Evolutionary conservation across 306 rosid genomes (phyloP).

Genomic region (Adenanthera pavonina): DNA sequence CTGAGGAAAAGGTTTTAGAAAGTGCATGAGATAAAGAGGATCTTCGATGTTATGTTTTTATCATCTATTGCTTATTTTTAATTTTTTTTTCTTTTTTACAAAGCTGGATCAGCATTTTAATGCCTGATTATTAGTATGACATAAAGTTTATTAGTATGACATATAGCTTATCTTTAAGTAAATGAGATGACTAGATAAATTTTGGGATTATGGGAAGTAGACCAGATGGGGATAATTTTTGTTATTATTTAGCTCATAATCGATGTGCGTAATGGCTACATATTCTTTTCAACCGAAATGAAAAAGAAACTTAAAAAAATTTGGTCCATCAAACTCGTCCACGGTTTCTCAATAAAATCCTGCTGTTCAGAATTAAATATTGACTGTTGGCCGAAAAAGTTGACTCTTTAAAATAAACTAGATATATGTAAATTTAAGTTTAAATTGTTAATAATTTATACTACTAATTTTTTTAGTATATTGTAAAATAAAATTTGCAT

Average conservation of each 20-base stretch:
- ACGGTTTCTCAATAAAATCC: neutral
- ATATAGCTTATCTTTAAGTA: neutral
- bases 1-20: neutral
- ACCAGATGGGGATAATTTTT: neutral
- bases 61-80: neutral
- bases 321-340: neutral
- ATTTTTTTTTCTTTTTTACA: neutral
- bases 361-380: neutral
- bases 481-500: neutral
- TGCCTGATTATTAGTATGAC: neutral
- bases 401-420: neutral
- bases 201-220: too few species aligned
- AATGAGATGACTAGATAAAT: too few species aligned
- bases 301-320: neutral
- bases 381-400: neutral
- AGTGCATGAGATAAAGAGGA: neutral
- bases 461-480: too few species aligned
- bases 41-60: neutral
- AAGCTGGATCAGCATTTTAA: neutral
- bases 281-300: neutral
- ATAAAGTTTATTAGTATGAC: neutral
- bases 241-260: neutral
- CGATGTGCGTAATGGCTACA: neutral
- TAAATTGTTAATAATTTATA: neutral
- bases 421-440: neutral